These are phyloP conservation scores for Leucocoprinus birnbaumii DNA, from an alignment of 768 basidiomycete species.

Conservation along the genomic window DNA sequence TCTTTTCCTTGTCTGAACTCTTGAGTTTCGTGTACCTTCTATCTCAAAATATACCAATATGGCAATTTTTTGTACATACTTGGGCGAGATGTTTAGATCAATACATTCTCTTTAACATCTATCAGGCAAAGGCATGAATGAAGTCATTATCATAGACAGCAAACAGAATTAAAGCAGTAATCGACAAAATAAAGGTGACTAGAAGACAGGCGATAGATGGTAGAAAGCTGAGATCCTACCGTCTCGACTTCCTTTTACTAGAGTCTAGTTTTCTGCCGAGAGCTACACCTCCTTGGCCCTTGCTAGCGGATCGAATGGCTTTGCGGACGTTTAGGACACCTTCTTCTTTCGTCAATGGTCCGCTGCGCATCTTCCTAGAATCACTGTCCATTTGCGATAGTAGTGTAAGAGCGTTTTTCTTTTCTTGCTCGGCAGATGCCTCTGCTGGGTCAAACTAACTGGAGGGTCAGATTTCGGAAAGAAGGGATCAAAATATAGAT, in stretches of 20 bases:
- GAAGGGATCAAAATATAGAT: background rate
- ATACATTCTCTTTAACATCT: too few relatives aligned
- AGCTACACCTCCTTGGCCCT: conserved; percentile 61
- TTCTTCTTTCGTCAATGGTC: conserved; percentile 38
- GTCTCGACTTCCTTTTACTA: conserved; percentile 1
- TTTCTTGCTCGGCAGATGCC: conserved; percentile 61
- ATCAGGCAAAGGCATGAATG: too few relatives aligned
- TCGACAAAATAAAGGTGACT: background rate
- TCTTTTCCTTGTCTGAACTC: conserved; percentile 10
- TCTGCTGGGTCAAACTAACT: conserved; percentile 84
- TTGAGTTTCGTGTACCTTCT: background rate
- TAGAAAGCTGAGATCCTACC: background rate
- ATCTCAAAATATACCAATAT: background rate
- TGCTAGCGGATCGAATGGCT: conserved; percentile 76
- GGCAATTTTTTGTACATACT: background rate
- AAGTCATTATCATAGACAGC: too few relatives aligned
- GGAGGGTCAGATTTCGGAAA: background rate
- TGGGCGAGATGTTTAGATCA: background rate
- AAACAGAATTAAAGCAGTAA: background rate
- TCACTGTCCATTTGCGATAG: conserved; percentile 75
- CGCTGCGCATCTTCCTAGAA: conserved; percentile 56
- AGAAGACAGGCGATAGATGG: too few relatives aligned
- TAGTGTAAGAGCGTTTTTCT: conserved; percentile 69
- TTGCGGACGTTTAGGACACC: conserved; percentile 83
- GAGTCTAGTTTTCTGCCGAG: conserved; percentile 30